These are phyloP conservation scores for Eimeria tenella DNA, from an alignment of 169 alveolate genomes.

Conservation along the genomic window DNA sequence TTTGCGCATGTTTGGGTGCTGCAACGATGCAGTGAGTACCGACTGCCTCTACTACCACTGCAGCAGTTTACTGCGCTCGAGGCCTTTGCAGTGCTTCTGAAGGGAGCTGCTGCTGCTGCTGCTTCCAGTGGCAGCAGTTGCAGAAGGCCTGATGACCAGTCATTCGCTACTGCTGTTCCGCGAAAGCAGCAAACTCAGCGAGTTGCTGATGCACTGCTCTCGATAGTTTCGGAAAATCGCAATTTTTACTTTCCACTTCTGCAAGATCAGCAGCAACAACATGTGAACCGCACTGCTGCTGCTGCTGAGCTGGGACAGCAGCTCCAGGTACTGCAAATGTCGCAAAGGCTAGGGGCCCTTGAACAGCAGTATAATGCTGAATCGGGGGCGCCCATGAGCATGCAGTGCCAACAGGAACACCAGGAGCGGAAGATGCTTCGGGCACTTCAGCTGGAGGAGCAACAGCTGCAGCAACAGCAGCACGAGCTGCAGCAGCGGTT, in stretches of 20 bases:
- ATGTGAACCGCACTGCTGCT: neutral
- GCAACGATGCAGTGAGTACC: neutral
- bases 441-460: neutral
- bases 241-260: conserved; percentile 7
- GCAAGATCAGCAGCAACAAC: neutral
- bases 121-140: neutral
- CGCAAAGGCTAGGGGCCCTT: neutral
- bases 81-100: neutral
- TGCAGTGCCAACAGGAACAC: neutral
- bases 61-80: conserved; percentile 27
- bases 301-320: conserved; percentile 25
- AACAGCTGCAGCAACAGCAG: neutral
- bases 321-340: neutral
- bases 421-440: neutral
- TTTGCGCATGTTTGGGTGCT: conserved; percentile 4
- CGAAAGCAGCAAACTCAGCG: neutral
- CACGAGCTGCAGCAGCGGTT: neutral
- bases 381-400: conserved; percentile 5
- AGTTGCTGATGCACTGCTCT: neutral
- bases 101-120: neutral
- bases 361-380: neutral
- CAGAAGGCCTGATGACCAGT: neutral
- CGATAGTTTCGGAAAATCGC: conserved; percentile 5
- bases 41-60: conserved; percentile 12
- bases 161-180: neutral